Evolutionary conservation across 208 protist genomes (phyloP).

Genomic region (Trypanosoma vivax): DNA sequence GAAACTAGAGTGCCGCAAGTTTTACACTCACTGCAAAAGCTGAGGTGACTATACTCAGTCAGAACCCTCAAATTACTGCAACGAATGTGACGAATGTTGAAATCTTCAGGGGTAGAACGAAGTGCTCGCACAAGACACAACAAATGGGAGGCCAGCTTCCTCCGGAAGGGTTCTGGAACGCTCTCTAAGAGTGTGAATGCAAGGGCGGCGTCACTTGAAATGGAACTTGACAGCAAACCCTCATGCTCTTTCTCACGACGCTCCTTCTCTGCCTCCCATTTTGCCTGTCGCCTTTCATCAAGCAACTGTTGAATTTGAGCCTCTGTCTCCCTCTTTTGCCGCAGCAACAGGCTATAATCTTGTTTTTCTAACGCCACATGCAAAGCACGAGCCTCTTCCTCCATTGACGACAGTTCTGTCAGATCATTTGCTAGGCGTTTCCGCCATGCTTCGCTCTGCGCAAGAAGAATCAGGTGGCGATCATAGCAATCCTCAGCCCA

Average conservation of each 20-base stretch:
- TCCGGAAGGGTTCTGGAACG: slow-evolving; percentile 19
- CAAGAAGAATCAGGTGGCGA: slow-evolving; percentile 30
- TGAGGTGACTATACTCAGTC: slow-evolving; percentile 61
- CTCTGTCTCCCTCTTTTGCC: slow-evolving; percentile 19
- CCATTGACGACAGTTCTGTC: slow-evolving; percentile 39
- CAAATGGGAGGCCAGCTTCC: slow-evolving; percentile 18
- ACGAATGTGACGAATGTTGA: slow-evolving; percentile 63
- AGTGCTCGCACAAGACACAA: slow-evolving; percentile 41
- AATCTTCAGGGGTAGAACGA: slow-evolving; percentile 60
- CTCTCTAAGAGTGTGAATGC: neutral
- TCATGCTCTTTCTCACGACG: slow-evolving; percentile 31
- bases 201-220: neutral
- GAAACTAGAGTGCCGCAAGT: slow-evolving; percentile 18
- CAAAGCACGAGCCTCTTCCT: slow-evolving; percentile 28
- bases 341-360: slow-evolving; percentile 12
- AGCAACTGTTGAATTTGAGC: slow-evolving; percentile 19
- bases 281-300: slow-evolving; percentile 17
- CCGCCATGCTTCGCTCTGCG: slow-evolving; percentile 54
- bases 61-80: slow-evolving; percentile 70
- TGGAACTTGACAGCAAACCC: neutral
- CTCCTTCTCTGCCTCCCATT: slow-evolving; percentile 39
- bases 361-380: slow-evolving; percentile 43
- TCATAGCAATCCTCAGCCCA: slow-evolving; percentile 34
- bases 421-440: slow-evolving; percentile 46
- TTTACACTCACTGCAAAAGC: slow-evolving; percentile 23